These are phyloP conservation scores for Monosporascus sp. DNA, from an alignment of 2,329 filamentous ascomycete genomes.

Conservation along the genomic window DNA sequence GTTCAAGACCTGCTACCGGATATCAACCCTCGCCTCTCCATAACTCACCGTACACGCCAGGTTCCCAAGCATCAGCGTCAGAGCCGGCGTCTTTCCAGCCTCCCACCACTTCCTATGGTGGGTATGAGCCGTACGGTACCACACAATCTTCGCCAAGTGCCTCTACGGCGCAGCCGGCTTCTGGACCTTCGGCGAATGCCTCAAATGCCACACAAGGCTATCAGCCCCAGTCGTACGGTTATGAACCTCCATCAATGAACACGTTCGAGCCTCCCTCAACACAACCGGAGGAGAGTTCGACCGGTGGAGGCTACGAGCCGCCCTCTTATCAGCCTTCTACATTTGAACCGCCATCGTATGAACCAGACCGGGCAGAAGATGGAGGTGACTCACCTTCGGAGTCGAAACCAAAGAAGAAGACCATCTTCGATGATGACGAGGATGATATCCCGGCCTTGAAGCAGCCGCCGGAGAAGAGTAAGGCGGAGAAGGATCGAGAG, in stretches of 20 bases:
- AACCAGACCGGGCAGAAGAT: slow-evolving; percentile 44
- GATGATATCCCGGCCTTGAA: slow-evolving; percentile 54
- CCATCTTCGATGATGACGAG: slow-evolving; percentile 77
- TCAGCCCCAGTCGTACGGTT: slow-evolving; percentile 45
- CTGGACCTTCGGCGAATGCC: slow-evolving; percentile 7
- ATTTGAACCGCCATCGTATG: slow-evolving; percentile 53
- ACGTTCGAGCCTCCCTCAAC: slow-evolving; percentile 24
- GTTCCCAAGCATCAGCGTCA: slow-evolving; percentile 14
- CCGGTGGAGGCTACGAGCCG: slow-evolving; percentile 50
- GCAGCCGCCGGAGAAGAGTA: slow-evolving; percentile 52
- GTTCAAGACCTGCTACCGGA: slow-evolving; percentile 21
- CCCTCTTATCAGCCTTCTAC: slow-evolving; percentile 56
- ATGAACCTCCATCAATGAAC: slow-evolving; percentile 40
- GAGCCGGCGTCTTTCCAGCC: slow-evolving; percentile 10
- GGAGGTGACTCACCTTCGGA: slow-evolving; percentile 41
- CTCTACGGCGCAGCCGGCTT: slow-evolving; percentile 4
- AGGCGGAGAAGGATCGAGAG: slow-evolving; percentile 66
- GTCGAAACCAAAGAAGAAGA: slow-evolving; percentile 65
- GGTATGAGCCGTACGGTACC: slow-evolving; percentile 21
- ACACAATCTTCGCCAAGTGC: slow-evolving; percentile 9
- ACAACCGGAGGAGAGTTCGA: slow-evolving; percentile 23
- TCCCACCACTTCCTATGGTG: slow-evolving; percentile 17
- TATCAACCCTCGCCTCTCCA: slow-evolving; percentile 21
- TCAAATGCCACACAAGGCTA: slow-evolving; percentile 25
- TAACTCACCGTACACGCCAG: neutral